Evolutionary conservation across 2,329 filamentous ascomycete genomes (phyloP).

Genomic region (Lecanicillium sp.): DNA sequence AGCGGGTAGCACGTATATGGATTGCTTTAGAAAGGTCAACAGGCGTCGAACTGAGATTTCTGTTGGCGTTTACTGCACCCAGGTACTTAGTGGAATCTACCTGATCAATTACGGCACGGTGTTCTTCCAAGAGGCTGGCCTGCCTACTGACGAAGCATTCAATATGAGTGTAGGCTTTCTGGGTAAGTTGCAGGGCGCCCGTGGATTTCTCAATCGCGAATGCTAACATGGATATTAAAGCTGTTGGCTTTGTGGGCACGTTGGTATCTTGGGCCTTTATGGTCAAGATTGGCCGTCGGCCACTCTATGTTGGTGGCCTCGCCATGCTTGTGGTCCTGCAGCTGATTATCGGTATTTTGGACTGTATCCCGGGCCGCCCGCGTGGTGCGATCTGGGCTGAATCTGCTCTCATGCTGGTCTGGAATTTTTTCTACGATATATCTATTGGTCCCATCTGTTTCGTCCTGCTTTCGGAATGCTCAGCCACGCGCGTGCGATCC

Average conservation of each 20-base stretch:
- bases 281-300: conserved; percentile 27
- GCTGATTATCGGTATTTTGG: conserved; percentile 41
- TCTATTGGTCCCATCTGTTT: conserved; percentile 42
- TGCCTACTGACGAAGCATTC: conserved; percentile 25
- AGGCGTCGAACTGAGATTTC: conserved; percentile 37
- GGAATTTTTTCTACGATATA: conserved; percentile 24
- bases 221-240: conserved; percentile 28
- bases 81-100: conserved; percentile 56
- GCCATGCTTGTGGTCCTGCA: conserved; percentile 38
- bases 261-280: conserved; percentile 30
- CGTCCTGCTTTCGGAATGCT: conserved; percentile 33
- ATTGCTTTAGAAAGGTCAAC: conserved; percentile 40
- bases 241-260: conserved; percentile 29
- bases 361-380: conserved; percentile 28
- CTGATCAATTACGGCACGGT: conserved; percentile 48
- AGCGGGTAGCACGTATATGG: conserved; percentile 32
- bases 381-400: conserved; percentile 23
- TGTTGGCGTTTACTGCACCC: conserved; percentile 53
- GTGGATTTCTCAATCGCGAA: neutral
- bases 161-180: conserved; percentile 18
- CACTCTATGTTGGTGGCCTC: conserved; percentile 29
- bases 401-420: conserved; percentile 27
- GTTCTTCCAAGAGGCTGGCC: conserved; percentile 34
- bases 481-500: conserved; percentile 31
- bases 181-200: neutral